Evolutionary conservation across 2,329 filamentous ascomycete genomes (phyloP), one percentile per base, ranked within the genome.

Genomic region (Cladosporium cucumerinum): DNA sequence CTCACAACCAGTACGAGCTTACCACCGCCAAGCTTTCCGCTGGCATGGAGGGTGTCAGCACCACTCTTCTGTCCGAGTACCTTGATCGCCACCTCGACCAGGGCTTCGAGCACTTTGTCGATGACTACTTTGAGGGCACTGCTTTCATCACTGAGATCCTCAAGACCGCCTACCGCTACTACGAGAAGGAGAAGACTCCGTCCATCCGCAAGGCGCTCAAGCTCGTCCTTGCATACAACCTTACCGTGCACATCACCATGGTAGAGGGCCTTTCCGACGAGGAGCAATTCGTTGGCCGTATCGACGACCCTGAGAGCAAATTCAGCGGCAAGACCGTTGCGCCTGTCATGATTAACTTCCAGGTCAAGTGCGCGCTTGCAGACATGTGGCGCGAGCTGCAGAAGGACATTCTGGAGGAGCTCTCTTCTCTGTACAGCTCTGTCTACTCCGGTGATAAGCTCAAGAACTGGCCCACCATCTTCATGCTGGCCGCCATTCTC

Each of bases 331-430:
- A 94, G 82, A 93, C 90, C 39, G 88, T 97, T 68, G 94, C 94
- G 18, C 94, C 94, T 14, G 93, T 97, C 76, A 96, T 98, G 93
- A 96, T 98, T 86, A 98, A 97, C 84, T 97, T 97, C 86, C 92
- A 97, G 82, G 93, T 98, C 83, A 98, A 98, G 86, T 95, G 91
- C 74, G 93, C 93, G 63, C 89, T 98, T 81, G 94, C 93, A 70
- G 93, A 96, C 74, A 96, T 97, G 92, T 98, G 94, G 94, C 93
- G 94, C 69, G 93, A 97, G 78, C 84, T 98, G 65, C 93, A 97
- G 78, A 96, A 96, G 82, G 94, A 97, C 72, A 93, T 97, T 43
- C 85, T 98, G 2, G 93, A 96, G 81, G 94, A 98, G 82, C 86
- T 98, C 1, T 97, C 94, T 1, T 82, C 87, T 7, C 85, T 98